Evolutionary conservation across 2,329 filamentous ascomycete genomes (phyloP).

Genomic region (Fusarium newnesense): DNA sequence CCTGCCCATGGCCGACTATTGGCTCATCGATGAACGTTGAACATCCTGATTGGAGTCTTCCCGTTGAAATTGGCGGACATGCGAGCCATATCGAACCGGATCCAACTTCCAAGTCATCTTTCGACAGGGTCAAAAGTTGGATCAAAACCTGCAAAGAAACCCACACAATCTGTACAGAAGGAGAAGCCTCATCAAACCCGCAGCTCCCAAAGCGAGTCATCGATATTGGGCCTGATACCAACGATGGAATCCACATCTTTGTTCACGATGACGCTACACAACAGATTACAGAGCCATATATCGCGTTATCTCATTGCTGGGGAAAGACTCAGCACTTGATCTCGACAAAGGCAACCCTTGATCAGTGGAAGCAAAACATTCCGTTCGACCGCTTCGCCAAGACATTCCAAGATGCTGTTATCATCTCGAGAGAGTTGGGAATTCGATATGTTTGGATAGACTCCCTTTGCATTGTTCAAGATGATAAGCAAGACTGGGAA

Average conservation of each 20-base stretch:
- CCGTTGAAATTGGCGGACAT: constrained; percentile 11
- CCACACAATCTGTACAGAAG: constrained; percentile 29
- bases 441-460: constrained; percentile 44
- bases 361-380: constrained; percentile 32
- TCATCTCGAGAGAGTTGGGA: constrained; percentile 30
- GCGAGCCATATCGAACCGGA: constrained; percentile 28
- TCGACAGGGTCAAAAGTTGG: constrained; percentile 33
- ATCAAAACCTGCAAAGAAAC: constrained; percentile 23
- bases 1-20: constrained; percentile 35
- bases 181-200: background rate
- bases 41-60: constrained; percentile 9
- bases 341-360: constrained; percentile 17
- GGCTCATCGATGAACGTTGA: constrained; percentile 24
- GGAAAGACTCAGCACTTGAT: constrained; percentile 24
- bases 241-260: constrained; percentile 30
- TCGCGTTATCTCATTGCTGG: constrained; percentile 41
- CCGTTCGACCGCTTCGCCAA: constrained; percentile 22
- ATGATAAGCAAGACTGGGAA: constrained; percentile 41
- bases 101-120: constrained; percentile 10
- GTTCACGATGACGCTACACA: constrained; percentile 20
- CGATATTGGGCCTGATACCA: constrained; percentile 26
- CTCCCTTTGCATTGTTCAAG: constrained; percentile 44
- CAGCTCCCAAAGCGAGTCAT: constrained; percentile 36
- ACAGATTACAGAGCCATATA: constrained; percentile 19
- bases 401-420: constrained; percentile 37